Percentiles rank a stretch among this genome's conserved stretches.
Evolutionary conservation across 805 yeast species (phyloP).

Genomic region (Starmerella kuoi): DNA sequence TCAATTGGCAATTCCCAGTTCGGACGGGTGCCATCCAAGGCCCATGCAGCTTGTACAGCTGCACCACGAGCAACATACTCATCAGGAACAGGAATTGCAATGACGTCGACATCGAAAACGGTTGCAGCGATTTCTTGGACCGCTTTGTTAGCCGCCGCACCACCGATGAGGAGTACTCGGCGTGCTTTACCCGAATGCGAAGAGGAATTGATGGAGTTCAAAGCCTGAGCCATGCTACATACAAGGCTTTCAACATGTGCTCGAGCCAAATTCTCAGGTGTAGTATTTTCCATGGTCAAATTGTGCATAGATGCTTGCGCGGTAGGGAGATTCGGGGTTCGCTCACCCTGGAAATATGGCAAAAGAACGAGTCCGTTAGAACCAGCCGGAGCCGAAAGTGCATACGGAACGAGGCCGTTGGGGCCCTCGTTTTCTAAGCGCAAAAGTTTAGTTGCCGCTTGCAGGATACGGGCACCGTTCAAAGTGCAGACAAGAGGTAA

Average conservation of each 20-base stretch:
- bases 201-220: constrained; percentile 13
- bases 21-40: constrained; percentile 16
- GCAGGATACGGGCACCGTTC: constrained; percentile 23
- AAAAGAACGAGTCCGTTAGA: constrained; percentile 21
- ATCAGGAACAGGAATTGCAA: constrained; percentile 18
- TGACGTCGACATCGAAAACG: constrained; percentile 16
- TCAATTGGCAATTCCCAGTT: constrained; percentile 19
- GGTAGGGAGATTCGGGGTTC: constrained; percentile 24
- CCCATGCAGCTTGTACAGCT: constrained; percentile 25
- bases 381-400: constrained; percentile 17
- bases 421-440: constrained; percentile 8
- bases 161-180: constrained; percentile 22
- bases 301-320: constrained; percentile 21
- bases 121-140: constrained; percentile 21
- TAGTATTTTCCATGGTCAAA: constrained; percentile 18
- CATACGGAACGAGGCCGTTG: constrained; percentile 17
- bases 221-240: constrained; percentile 23
- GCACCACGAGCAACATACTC: constrained; percentile 25
- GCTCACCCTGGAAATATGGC: constrained; percentile 25
- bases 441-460: constrained; percentile 13
- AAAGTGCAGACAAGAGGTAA: constrained; percentile 23
- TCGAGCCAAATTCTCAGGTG: constrained; percentile 19
- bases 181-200: not conserved
- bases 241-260: constrained; percentile 22
- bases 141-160: constrained; percentile 22